A percentile compares a stretch with the other conserved stretches of the same genome.
phyloP scores from a whole-genome alignment of 2,329 filamentous ascomycete genomes.

The Exophiala mesophila region DNA sequence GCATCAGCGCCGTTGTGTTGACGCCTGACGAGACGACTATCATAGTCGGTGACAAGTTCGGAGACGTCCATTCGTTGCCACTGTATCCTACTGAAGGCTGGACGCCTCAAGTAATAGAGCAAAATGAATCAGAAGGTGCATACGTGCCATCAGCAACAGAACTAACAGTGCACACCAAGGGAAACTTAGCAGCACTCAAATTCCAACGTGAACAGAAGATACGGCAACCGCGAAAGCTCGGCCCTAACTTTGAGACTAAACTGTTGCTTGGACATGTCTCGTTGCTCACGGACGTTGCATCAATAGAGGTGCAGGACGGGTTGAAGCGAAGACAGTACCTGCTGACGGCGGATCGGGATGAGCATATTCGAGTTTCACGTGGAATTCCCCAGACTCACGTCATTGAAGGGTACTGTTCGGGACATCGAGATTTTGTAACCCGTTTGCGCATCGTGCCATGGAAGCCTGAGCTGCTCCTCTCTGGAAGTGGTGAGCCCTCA shows the following conservation, averaged over 20 bases:
- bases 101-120: slow-evolving; percentile 34
- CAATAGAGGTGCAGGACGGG: slow-evolving; percentile 44
- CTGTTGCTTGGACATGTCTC: slow-evolving; percentile 90
- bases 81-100: slow-evolving; percentile 48
- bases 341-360: slow-evolving; percentile 64
- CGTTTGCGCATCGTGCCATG: slow-evolving; percentile 61
- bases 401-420: slow-evolving; percentile 84
- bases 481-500: slow-evolving; percentile 78
- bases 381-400: slow-evolving; percentile 78
- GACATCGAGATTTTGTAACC: slow-evolving; percentile 80
- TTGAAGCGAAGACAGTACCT: slow-evolving; percentile 52
- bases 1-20: slow-evolving; percentile 70
- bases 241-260: slow-evolving; percentile 63
- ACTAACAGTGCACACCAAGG: slow-evolving; percentile 57
- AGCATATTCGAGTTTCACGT: slow-evolving; percentile 84
- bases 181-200: slow-evolving; percentile 55
- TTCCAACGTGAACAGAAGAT: slow-evolving; percentile 48
- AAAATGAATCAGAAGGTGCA: slow-evolving; percentile 29
- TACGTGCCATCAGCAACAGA: slow-evolving; percentile 52
- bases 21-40: slow-evolving; percentile 67
- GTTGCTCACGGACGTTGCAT: slow-evolving; percentile 73
- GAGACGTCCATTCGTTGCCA: slow-evolving; percentile 87
- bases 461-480: slow-evolving; percentile 63
- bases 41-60: slow-evolving; percentile 88
- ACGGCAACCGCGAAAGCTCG: slow-evolving; percentile 44